Conservation (phyloP, 805 yeast species). For the Sugiyamaella chiloensis region DNA sequence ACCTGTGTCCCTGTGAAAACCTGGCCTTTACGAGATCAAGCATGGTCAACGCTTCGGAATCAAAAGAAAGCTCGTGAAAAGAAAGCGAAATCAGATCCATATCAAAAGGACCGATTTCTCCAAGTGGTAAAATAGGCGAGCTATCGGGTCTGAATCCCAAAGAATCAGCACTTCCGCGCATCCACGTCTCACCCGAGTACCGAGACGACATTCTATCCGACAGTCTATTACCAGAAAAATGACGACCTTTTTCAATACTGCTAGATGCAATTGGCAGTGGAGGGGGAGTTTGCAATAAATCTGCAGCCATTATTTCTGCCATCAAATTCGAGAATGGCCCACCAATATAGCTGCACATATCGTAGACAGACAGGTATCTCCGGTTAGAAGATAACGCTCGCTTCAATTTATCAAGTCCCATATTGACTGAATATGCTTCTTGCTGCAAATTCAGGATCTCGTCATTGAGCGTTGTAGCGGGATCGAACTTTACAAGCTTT, state of each 20-base stretch:
- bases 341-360: no score
- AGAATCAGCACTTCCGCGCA: not conserved
- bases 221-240: slow-evolving; percentile 5
- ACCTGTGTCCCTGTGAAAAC: not conserved
- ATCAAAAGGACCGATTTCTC: not conserved
- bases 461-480: not conserved
- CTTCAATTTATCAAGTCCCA: not conserved
- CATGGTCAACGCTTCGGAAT: not conserved
- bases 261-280: not conserved
- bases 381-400: no score
- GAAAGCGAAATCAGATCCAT: no score
- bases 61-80: not conserved
- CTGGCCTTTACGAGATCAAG: not conserved
- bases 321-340: not conserved
- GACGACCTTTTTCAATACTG: slow-evolving; percentile 10
- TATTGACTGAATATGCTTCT: not conserved
- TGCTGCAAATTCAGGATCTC: not conserved
- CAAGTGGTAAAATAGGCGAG: not conserved
- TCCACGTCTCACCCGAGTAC: not conserved
- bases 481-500: not conserved
- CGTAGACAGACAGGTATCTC: no score
- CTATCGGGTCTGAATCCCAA: not conserved
- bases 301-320: not conserved
- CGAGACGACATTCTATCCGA: not conserved
- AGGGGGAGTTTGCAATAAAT: not conserved